These are phyloP conservation scores for Nicotiana paniculata DNA, from an alignment of 257 asterid genomes.

Conservation along the genomic window DNA sequence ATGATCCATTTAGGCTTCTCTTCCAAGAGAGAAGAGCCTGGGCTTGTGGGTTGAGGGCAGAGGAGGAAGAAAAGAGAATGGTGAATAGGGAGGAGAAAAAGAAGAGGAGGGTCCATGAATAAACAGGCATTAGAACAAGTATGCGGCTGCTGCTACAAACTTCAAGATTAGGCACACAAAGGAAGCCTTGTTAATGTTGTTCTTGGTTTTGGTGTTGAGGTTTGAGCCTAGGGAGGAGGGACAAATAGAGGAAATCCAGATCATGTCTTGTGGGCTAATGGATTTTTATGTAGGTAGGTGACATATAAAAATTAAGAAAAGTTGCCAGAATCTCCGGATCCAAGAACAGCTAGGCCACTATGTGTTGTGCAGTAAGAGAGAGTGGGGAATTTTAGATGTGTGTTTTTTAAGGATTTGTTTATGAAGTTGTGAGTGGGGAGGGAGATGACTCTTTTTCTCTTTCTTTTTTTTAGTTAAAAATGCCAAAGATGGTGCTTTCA, in stretches of 20 bases:
- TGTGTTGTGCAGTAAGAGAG: conserved; percentile 21
- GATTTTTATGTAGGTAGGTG: conserved; percentile 14
- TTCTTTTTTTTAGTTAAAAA: background rate
- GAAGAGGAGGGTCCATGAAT: conserved; percentile 19
- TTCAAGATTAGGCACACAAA: conserved; percentile 33
- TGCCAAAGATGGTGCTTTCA: conserved; percentile 18
- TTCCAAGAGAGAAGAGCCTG: conserved; percentile 60
- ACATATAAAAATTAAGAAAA: conserved; percentile 9
- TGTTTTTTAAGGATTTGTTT: conserved; percentile 28
- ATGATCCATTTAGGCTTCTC: conserved; percentile 41
- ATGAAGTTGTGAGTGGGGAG: conserved; percentile 18
- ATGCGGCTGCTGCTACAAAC: conserved; percentile 22
- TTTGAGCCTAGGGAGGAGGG: conserved; percentile 46
- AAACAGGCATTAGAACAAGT: conserved; percentile 27
- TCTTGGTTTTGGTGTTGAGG: conserved; percentile 17
- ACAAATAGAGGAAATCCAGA: conserved; percentile 20
- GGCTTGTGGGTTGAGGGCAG: conserved; percentile 43
- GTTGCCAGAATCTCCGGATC: conserved; percentile 49
- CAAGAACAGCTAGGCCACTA: conserved; percentile 48
- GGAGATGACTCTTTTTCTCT: background rate
- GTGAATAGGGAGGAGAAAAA: background rate
- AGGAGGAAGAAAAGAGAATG: conserved; percentile 14
- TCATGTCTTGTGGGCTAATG: conserved; percentile 31
- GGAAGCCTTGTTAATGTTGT: conserved; percentile 5
- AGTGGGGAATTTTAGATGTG: conserved; percentile 26